Base-by-base conservation (phyloP, 2,329 filamentous ascomycete genomes). In the Aspergillus sp. region DNA sequence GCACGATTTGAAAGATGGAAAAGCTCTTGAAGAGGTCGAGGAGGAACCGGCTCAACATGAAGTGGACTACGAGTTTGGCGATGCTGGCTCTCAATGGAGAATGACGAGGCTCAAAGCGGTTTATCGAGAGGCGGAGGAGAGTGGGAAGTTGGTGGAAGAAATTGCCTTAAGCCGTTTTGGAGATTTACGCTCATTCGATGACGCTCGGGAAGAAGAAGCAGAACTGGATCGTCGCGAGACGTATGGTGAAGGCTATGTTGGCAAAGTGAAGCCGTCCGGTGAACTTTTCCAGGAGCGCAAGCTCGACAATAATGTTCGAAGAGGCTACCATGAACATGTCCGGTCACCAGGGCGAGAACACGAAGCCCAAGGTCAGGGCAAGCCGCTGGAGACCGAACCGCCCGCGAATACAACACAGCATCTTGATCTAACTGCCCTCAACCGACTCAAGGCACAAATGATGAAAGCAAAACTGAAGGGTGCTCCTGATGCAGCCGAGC, bases 101-200 rank as follows among this genome's bases (percentile, higher is more conserved):
- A 95, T 98, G 90, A 95, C 86, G 5, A 96, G 90, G 67, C 80
- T 98, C 27, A 90, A 86, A 55, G 86, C 83, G 9, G 88, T 95
- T 2, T 95, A 95, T 66, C 80, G 81, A 22, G 79, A 84, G 46
- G 88, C 90, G 0, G 78, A 94, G 56, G 84, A 93, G 58, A 83
- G 75, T 0, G 84, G 83, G 0, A 78, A 78, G n/a, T 60, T 80
- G 0, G 76, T 94, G 0, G 91, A 97, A 5, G 88, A 95, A 1
- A 75, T 97, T 43, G 93, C 90, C 0, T 59, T 86, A 33, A 86
- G 95, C 57, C 79, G 88, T 10, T 96, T 86, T 61, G 91, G 90
- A 2, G 83, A 82, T 55, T 63, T 98, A 13, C 80, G 84, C 22
- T 85, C 87, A 12, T 98, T 97, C 60, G 93, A 98, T 60, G 87